Evolutionary conservation across 1,284 basidiomycete genomes (phyloP).

Genomic region (Puccinia polysora): DNA sequence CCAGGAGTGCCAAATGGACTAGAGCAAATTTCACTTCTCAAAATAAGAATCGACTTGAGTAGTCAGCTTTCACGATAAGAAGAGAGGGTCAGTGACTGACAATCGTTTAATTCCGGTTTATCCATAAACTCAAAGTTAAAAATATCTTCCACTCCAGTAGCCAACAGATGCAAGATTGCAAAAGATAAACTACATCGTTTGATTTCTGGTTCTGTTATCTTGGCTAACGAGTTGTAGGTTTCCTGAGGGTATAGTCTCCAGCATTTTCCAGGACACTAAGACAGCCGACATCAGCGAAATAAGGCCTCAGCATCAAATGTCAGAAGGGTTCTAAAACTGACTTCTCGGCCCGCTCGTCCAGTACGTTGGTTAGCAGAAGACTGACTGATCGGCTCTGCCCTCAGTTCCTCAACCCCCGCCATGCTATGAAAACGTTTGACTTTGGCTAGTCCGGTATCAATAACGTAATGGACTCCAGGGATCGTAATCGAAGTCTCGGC

Average conservation of each 20-base stretch:
- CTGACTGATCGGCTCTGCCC: conserved; percentile 67
- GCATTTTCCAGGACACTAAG: conserved; percentile 70
- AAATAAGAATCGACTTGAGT: neutral
- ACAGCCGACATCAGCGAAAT: conserved; percentile 17
- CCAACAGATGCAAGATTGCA: conserved; percentile 70
- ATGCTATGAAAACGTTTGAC: conserved; percentile 70
- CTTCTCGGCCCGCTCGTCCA: conserved; percentile 85
- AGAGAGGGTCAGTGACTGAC: conserved; percentile 56
- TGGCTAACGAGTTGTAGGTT: conserved; percentile 64
- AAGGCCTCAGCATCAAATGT: conserved; percentile 13
- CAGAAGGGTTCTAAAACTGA: conserved; percentile 51
- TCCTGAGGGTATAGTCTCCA: conserved; percentile 82
- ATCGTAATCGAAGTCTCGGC: conserved; percentile 99
- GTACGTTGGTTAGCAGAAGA: conserved; percentile 82
- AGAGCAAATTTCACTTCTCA: conserved; percentile 64
- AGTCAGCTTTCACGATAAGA: neutral
- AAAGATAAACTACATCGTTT: conserved; percentile 75
- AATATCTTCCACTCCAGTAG: conserved; percentile 62
- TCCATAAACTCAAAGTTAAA: conserved; percentile 79
- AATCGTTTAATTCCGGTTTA: conserved; percentile 65
- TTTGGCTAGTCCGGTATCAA: conserved; percentile 92
- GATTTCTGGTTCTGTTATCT: conserved; percentile 78
- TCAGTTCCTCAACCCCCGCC: conserved; percentile 61
- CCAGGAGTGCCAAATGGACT: conserved; percentile 68
- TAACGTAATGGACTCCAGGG: conserved; percentile 87